A percentile compares a stretch with the other conserved stretches of the same genome.
phyloP scores from a whole-genome alignment of 495 filamentous ascomycete species.

The Apiosordaria backusii region DNA sequence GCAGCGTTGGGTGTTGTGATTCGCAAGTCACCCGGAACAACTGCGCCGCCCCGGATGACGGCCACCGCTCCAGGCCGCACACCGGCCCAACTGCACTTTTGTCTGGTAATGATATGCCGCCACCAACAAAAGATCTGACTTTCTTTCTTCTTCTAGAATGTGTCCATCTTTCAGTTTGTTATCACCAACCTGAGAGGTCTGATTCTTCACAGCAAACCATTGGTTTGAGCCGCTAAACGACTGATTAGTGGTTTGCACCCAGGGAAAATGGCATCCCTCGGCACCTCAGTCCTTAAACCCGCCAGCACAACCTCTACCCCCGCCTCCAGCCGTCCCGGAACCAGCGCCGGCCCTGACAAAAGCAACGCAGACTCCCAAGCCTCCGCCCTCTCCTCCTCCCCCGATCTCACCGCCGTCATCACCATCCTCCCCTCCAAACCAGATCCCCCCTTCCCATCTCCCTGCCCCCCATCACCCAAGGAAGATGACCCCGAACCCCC shows the following conservation, averaged over 20 bases:
- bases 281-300: not conserved
- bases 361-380: no score
- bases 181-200: not conserved
- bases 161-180: not conserved
- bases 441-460: not conserved
- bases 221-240: no score
- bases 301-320: not conserved
- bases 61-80: no score
- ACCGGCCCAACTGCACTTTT: no score
- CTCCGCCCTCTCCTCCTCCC: not conserved
- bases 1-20: no score
- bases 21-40: no score
- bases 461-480: not conserved
- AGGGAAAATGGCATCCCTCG: not conserved
- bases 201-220: no score
- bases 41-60: no score
- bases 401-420: not conserved
- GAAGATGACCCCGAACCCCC: slow-evolving; percentile 5
- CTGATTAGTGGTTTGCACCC: no score
- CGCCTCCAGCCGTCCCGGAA: not conserved
- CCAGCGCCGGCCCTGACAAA: not conserved
- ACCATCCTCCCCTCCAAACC: not conserved
- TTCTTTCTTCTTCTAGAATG: no score
- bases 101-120: no score
- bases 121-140: no score